Evolutionary conservation across 2,329 filamentous ascomycete genomes (phyloP).

Genomic region (Phyllosticta citrichinensis): DNA sequence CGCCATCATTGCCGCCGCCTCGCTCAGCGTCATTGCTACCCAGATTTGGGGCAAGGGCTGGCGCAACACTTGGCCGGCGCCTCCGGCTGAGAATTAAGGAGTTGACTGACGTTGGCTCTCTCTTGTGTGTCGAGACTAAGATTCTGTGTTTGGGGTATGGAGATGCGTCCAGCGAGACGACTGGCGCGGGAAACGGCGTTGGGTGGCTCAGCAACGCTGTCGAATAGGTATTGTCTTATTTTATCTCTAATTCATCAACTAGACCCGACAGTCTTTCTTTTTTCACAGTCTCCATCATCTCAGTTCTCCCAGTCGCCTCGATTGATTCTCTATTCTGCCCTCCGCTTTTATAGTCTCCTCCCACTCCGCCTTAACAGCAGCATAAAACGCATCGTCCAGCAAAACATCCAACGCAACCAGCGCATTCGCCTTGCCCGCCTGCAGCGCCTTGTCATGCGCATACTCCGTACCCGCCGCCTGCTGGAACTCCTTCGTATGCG

Average conservation of each 20-base stretch:
- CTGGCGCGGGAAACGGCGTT: neutral
- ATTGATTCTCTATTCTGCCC: neutral
- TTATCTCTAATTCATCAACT: neutral
- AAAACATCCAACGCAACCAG: slow-evolving; percentile 10
- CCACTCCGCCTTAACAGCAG: slow-evolving; percentile 11
- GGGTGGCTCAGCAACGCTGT: neutral
- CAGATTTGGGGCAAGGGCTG: slow-evolving; percentile 21
- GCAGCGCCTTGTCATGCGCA: slow-evolving; percentile 14
- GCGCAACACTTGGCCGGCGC: slow-evolving; percentile 15
- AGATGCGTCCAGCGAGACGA: no score
- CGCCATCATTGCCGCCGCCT: slow-evolving; percentile 22
- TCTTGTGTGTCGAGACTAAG: no score
- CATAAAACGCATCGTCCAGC: slow-evolving; percentile 10
- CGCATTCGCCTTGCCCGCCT: slow-evolving; percentile 12
- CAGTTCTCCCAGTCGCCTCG: neutral
- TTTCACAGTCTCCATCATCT: neutral
- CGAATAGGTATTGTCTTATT: neutral
- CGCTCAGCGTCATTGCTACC: slow-evolving; percentile 18
- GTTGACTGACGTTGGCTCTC: no score
- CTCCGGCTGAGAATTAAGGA: slow-evolving; percentile 2
- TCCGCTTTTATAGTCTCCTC: slow-evolving; percentile 3
- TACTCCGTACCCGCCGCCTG: slow-evolving; percentile 11
- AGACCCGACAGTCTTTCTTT: neutral
- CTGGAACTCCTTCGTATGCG: slow-evolving; percentile 14
- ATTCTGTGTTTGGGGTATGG: no score